Evolutionary conservation across 768 basidiomycete species (phyloP).

Genomic region (Dacryopinax spathularia): DNA sequence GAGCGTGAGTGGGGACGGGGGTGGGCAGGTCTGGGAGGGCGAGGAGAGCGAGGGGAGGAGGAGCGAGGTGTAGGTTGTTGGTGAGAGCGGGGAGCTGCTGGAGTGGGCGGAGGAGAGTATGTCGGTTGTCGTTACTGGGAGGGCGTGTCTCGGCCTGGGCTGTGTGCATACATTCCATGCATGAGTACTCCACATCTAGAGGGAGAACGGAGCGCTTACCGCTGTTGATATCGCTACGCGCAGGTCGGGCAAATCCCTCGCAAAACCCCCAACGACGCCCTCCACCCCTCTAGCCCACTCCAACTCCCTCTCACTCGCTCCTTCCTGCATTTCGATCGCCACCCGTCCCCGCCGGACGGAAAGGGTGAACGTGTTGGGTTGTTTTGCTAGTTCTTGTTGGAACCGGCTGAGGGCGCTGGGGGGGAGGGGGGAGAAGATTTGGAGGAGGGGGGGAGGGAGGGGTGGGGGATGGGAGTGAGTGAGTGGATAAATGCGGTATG

Average conservation of each 20-base stretch:
- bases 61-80: neutral
- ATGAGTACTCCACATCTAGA: neutral
- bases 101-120: neutral
- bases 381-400: neutral
- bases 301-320: neutral
- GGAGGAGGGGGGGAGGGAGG: neutral
- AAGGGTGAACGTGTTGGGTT: neutral
- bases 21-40: neutral
- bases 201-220: neutral
- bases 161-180: neutral
- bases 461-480: neutral
- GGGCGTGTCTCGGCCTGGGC: neutral
- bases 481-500: neutral
- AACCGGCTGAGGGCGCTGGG: neutral
- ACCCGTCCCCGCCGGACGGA: neutral
- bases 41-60: neutral
- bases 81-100: neutral
- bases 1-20: neutral
- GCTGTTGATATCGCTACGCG: neutral
- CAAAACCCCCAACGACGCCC: neutral
- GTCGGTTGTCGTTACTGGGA: neutral
- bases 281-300: neutral
- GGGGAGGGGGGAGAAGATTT: neutral
- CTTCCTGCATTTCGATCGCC: neutral
- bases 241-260: neutral